Evolutionary conservation across 352 stramenopile genomes (phyloP), one percentile per base, ranked within the genome.

Genomic region (Phytopythium delawarense): DNA sequence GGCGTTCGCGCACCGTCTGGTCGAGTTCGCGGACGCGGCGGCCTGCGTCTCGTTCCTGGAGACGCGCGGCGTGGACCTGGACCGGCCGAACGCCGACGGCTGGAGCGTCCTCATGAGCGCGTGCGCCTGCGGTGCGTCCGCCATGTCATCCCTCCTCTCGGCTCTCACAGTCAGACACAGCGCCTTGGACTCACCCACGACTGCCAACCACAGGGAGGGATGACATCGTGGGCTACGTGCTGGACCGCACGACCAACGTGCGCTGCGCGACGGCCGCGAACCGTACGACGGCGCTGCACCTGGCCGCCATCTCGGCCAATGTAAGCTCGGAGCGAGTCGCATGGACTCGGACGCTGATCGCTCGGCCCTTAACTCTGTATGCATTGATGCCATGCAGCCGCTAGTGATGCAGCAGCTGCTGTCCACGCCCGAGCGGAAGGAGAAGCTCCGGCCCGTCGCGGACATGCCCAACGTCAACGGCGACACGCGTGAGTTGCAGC

Each of bases 101-200:
- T 92, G 83, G 69, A 95, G 74, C 51, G 59, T 95, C 28, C 81
- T 95, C 63, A 92, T 95, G 83, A 91, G 74, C 52, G 79, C 84
- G 52, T 91, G 84, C 51, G 79, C 81, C 34, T 86, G 70, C 46
- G 82, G 87, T 95, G 53, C 52, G 69, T 49, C 34, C 53, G 13
- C 62, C 4, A 51, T 16, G 45, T 11, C 16, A 51, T 25, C 6
- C 15, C 6, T 13, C 20, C 45, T 5, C n/a, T 9, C 6, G 45
- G n/a, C 44, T 13, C 46, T 7, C 21, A 40, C 1, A 16, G 9
- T 16, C 12, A 6, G 6, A 15, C 35, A 16, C 51, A 25, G n/a
- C 42, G 42, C 18, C 42, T 25, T 21, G 40, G 39, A 45, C 35
- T 34, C n/a, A 37, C 32, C 35, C 5, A 7, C n/a, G 49, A 51